A percentile compares a stretch with the other conserved stretches of the same genome.
Evolutionary conservation across 805 yeast genomes (phyloP).

Genomic region (Cyberlindnera euphorbiiphila): DNA sequence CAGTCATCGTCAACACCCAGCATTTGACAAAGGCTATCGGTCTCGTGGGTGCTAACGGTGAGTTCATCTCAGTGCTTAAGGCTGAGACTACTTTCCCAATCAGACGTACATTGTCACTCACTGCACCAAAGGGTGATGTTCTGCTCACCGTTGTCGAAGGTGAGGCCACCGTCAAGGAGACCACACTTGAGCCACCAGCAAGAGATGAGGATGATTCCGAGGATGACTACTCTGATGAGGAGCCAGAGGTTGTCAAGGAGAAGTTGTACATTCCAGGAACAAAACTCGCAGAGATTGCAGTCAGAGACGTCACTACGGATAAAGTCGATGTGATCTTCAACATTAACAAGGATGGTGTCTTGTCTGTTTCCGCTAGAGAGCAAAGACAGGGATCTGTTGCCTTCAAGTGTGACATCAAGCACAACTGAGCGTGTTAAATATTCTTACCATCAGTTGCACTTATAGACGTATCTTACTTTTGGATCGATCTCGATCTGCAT

Average conservation of each 20-base stretch:
- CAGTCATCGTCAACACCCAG: constrained; percentile 82
- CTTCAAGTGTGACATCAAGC: constrained; percentile 47
- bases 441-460: not conserved
- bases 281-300: constrained; percentile 71
- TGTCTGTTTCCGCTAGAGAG: constrained; percentile 61
- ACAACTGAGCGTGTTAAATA: not conserved
- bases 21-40: constrained; percentile 86
- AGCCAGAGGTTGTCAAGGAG: constrained; percentile 82
- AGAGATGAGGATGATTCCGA: constrained; percentile 51
- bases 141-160: constrained; percentile 79
- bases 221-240: constrained; percentile 66
- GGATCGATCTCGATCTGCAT: not conserved
- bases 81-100: constrained; percentile 90
- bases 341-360: constrained; percentile 57
- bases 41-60: constrained; percentile 66
- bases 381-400: constrained; percentile 54
- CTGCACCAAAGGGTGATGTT: constrained; percentile 57
- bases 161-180: constrained; percentile 77
- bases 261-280: constrained; percentile 70
- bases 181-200: constrained; percentile 62
- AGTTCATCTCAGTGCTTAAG: constrained; percentile 68
- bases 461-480: not conserved
- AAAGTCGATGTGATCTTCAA: constrained; percentile 58
- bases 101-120: constrained; percentile 65
- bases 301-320: constrained; percentile 64